phyloP scores from a whole-genome alignment of 1,284 basidiomycete species.

The Sporisorium sorghi region DNA sequence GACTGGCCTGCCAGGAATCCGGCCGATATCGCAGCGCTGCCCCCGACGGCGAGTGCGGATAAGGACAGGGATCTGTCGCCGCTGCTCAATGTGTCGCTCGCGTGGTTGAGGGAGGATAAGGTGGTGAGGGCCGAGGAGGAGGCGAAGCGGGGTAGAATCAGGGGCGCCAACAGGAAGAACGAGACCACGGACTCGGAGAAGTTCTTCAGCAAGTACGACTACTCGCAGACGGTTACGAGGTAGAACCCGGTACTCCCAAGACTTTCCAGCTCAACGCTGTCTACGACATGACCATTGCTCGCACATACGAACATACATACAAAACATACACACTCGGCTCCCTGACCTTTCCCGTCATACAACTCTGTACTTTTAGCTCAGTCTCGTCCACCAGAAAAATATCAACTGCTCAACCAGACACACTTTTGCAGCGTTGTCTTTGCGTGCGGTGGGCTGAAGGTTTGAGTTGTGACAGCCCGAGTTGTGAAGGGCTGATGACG shows the following conservation, averaged over 20 bases:
- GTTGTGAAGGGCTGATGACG: background rate
- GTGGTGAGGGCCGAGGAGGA: conserved; percentile 56
- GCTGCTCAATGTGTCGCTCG: conserved; percentile 59
- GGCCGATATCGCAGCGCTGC: conserved; percentile 35
- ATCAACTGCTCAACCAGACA: conserved; percentile 15
- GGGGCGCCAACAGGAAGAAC: conserved; percentile 48
- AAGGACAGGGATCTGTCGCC: conserved; percentile 39
- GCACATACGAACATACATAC: background rate
- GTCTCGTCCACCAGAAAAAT: background rate
- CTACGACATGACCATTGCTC: background rate
- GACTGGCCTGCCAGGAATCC: conserved; percentile 59
- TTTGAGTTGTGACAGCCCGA: too few relatives aligned
- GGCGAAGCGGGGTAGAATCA: conserved; percentile 39
- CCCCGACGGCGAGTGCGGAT: conserved; percentile 17
- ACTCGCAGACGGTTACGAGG: conserved; percentile 51
- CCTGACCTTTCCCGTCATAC: background rate
- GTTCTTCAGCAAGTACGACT: conserved; percentile 67
- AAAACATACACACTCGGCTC: background rate
- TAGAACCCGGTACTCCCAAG: background rate
- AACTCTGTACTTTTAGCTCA: conserved; percentile 7
- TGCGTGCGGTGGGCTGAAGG: too few relatives aligned
- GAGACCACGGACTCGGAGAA: conserved; percentile 65
- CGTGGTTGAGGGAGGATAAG: conserved; percentile 66
- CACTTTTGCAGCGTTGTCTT: background rate
- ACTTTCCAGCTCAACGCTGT: conserved; percentile 22